A percentile compares a stretch with the other conserved stretches of the same genome.
Conservation (phyloP, 2,329 filamentous ascomycete genomes). For the Exophiala oligosperma region DNA sequence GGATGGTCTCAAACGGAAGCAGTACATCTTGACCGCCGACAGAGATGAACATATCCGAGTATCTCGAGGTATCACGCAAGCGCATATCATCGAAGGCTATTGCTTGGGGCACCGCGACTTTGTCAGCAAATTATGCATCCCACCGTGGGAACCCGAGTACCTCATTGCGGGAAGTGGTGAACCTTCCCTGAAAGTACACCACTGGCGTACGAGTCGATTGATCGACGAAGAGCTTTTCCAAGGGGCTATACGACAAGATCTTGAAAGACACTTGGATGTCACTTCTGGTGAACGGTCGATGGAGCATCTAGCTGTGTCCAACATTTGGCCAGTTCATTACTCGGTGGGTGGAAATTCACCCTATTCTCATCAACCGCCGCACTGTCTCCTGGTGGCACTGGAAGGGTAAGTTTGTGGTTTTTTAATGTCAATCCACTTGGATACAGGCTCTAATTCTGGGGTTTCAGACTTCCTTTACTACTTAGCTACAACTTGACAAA, state of each 20-base stretch:
- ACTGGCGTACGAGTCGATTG: constrained; percentile 65
- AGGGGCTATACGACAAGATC: constrained; percentile 25
- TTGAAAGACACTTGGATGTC: constrained; percentile 11
- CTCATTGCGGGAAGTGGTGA: constrained; percentile 89
- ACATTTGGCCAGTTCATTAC: constrained; percentile 31
- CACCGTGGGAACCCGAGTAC: constrained; percentile 54
- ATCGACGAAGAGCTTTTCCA: constrained; percentile 56
- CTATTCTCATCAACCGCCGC: constrained; percentile 9
- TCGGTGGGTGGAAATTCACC: constrained; percentile 18
- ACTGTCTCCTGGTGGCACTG: constrained; percentile 48
- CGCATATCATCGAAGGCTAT: constrained; percentile 84
- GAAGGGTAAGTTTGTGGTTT: constrained; percentile 54
- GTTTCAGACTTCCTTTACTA: constrained; percentile 62
- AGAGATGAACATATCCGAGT: constrained; percentile 84
- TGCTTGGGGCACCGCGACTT: constrained; percentile 89
- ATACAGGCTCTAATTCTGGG: neutral
- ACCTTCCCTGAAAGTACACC: constrained; percentile 74
- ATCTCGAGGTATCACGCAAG: constrained; percentile 76
- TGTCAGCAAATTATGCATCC: constrained; percentile 72
- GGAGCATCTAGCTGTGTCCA: constrained; percentile 39
- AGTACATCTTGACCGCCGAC: constrained; percentile 67
- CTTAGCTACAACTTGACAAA: constrained; percentile 63
- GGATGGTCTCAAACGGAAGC: constrained; percentile 42
- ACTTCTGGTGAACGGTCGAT: constrained; percentile 22
- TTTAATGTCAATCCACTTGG: neutral